Base-by-base conservation (phyloP, 1,284 basidiomycete genomes). In the Marasmius sp. region DNA sequence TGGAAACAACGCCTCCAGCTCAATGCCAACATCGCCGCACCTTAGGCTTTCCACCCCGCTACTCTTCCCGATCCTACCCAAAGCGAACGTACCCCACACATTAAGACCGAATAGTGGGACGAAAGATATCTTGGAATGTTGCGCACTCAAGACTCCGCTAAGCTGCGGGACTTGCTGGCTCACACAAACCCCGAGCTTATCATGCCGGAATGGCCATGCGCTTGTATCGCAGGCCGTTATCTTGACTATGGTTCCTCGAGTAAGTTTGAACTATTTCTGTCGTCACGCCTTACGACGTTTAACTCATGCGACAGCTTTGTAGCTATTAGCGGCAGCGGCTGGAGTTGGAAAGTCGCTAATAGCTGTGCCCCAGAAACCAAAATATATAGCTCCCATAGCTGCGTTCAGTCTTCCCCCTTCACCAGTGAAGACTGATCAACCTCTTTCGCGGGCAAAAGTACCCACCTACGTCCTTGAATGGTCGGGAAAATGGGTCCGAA, bases 181-280 rank as follows among this genome's bases (percentile, higher is more conserved):
- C 83, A 86, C 62, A 91, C 87, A 36, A 91, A 88, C 68, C 88
- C 91, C 16, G 91, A 93, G 63, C 68, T 89, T 43, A 81, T 93
- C 65, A 89, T 93, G 86, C 91, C 91, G 49, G 67, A 89, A 85
- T 68, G 85, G 86, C 27, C 77, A 82, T 41, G 78, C 82, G 50
- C 85, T 90, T 22, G 79, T 93, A 52, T 92, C 91, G 37, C 91
- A 92, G 70, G 90, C 91, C 43, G 91, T 93, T 58, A 81, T 92
- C 65, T 77, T 93, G 68, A 92, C 91, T 36, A 81, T 93, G 66
- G 85, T 93, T 63, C 90, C 92, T 71, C 81, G 91, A 61, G 90
- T 92, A 77, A 66, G 89, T 79, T 27, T 27, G 5, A 5, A 2
- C 51, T 33, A 58, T 61, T 34, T 27, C 52, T 6, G 57, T 62